phyloP scores from a whole-genome alignment of 78 protist species.

The Ministeria vibrans region DNA sequence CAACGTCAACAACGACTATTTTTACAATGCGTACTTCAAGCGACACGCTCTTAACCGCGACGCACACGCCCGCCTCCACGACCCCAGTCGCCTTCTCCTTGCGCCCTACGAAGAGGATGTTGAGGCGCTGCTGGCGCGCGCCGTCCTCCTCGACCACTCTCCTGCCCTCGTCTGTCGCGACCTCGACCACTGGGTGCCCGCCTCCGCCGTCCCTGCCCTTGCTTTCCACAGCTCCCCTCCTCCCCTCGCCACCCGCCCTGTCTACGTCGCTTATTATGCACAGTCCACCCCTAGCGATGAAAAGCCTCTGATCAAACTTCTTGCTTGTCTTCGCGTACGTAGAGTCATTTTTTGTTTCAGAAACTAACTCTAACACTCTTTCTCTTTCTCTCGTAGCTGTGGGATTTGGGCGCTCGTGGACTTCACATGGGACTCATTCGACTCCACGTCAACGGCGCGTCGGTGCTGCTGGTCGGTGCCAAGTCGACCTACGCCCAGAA shows the following conservation, averaged over 20 bases:
- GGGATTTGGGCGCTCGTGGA: conserved; percentile 11
- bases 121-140: not conserved
- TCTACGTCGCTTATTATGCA: too few species aligned
- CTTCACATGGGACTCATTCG: not conserved
- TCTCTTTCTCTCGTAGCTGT: too few species aligned
- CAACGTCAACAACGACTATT: conserved; percentile 42
- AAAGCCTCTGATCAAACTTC: too few species aligned
- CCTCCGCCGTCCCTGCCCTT: not conserved
- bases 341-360: not conserved
- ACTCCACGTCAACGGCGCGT: not conserved
- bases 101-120: not conserved
- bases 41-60: conserved; percentile 25
- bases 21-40: conserved; percentile 7
- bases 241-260: too few species aligned
- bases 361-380: too few species aligned
- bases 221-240: too few species aligned
- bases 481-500: too few species aligned
- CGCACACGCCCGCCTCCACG: not conserved
- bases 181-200: not conserved
- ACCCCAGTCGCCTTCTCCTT: not conserved
- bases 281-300: too few species aligned
- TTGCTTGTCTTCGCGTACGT: too few species aligned
- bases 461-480: too few species aligned
- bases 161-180: not conserved
- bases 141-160: not conserved